A percentile compares a stretch with the other conserved stretches of the same genome.
Conservation (phyloP, 129 eudicot species). For the Pittosporum tobira region DNA sequence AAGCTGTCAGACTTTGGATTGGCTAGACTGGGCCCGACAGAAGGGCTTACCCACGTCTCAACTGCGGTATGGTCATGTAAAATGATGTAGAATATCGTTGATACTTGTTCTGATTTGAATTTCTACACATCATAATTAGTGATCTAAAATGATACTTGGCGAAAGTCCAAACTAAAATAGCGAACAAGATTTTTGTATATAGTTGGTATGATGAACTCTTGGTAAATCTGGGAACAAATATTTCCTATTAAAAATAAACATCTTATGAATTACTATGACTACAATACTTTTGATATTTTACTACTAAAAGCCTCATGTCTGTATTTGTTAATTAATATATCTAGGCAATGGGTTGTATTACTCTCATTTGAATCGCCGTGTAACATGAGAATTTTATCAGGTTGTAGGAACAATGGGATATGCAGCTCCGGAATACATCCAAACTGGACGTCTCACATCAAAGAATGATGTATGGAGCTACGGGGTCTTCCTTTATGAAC, state of each 20-base stretch:
- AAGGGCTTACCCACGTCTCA: slow-evolving; percentile 81
- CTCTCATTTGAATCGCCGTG: not conserved
- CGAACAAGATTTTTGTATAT: not conserved
- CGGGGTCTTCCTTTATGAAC: slow-evolving; percentile 75
- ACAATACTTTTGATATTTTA: too few species aligned
- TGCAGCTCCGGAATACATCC: slow-evolving; percentile 76
- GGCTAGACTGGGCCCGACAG: slow-evolving; percentile 87
- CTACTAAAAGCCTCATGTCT: not conserved
- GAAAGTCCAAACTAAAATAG: not conserved
- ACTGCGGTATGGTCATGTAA: slow-evolving; percentile 53
- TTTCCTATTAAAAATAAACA: too few species aligned
- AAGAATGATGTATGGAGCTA: slow-evolving; percentile 78
- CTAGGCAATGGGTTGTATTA: not conserved
- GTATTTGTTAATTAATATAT: too few species aligned
- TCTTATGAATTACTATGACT: too few species aligned
- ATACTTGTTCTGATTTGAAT: not conserved
- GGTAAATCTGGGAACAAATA: too few species aligned
- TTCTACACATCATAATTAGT: not conserved
- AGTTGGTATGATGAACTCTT: too few species aligned
- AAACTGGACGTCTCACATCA: slow-evolving; percentile 60
- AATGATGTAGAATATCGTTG: not conserved
- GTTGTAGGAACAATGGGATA: slow-evolving; percentile 78
- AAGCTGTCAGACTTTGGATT: slow-evolving; percentile 92
- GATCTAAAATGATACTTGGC: not conserved
- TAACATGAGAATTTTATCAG: slow-evolving; percentile 27